Evolutionary conservation across 441 rosid species (phyloP), one percentile per base, ranked within the genome.

Genomic region (Raphanus hybrid): DNA sequence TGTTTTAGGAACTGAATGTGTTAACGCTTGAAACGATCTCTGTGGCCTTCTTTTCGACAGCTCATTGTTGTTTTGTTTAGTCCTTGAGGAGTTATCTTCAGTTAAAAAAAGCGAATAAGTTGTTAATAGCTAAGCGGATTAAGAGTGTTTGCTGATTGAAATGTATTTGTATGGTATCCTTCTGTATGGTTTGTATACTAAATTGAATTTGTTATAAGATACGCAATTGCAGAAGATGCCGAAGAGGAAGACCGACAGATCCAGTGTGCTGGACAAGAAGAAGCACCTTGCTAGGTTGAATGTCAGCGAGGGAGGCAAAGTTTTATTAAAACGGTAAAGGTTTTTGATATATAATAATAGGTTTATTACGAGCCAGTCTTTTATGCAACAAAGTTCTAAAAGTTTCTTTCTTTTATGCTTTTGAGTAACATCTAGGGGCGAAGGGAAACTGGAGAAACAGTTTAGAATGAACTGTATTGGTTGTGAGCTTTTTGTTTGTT

Each of bases 191-290:
- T 62, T 73, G 60, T 12, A 62, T 74, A 11, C 86, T 89, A 81
- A 89, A 72, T 69, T 78, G 18, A 75, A 43, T 54, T 75, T 59
- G 70, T 75, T 84, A 15, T 54, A 88, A 95, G 99, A 96, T 86
- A 96, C 94, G 52, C 98, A 96, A 73, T 89, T 93, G 91, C 99
- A 93, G 95, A 96, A 90, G 85, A 90, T 87, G 86, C 99, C 99
- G 0, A 96, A 87, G 78, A 86, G 99, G 85, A 93, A 93, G 87
- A 96, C 99, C 5, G 97, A 96, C 72, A 88, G 76, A 81, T 91
- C 99, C 0, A 89, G 87, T 83, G 99, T 88, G 39, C 81, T 95
- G 81, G 97, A 95, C 86, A 95, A 93, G 90, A 82, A 80, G 79
- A 90, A 90, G 87, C 95, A 93, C 80, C 99, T 95, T 73, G 95